Percentiles rank a stretch among this genome's conserved stretches.
These are phyloP conservation scores for Taphrina confusa DNA, from an alignment of 1,139 yeast genomes.

Conservation along the genomic window DNA sequence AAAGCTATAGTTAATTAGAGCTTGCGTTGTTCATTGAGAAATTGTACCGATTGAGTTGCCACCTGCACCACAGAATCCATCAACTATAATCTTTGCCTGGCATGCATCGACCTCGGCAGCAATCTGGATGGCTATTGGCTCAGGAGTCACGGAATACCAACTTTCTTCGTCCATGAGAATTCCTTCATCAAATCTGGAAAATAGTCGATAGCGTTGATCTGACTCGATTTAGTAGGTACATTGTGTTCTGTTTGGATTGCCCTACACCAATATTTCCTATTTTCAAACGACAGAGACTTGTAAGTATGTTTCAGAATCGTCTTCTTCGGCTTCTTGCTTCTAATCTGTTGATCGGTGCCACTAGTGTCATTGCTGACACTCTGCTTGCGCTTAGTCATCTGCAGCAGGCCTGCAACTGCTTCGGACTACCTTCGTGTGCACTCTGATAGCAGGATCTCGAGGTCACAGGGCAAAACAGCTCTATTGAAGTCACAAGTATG, in stretches of 20 bases:
- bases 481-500: too few relatives aligned
- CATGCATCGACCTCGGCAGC: conserved; percentile 59
- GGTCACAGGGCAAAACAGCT: too few relatives aligned
- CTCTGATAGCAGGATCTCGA: too few relatives aligned
- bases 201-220: conserved; percentile 57
- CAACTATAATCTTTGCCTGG: conserved; percentile 52
- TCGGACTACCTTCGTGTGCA: too few relatives aligned
- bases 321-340: background rate
- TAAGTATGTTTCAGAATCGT: background rate
- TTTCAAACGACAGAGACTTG: background rate
- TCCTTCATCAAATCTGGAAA: conserved; percentile 67
- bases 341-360: too few relatives aligned
- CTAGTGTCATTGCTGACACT: background rate
- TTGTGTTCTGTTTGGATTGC: too few relatives aligned
- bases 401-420: too few relatives aligned
- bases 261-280: conserved; percentile 29
- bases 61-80: conserved; percentile 93
- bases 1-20: conserved; percentile 1
- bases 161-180: conserved; percentile 70
- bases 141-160: conserved; percentile 94
- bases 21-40: background rate
- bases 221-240: background rate
- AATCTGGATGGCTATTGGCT: conserved; percentile 58
- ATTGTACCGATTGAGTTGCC: conserved; percentile 56
- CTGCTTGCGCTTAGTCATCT: background rate